Percentiles rank a stretch among this genome's conserved stretches.
These are phyloP conservation scores for Setomelanomma holmii DNA, from an alignment of 2,329 filamentous ascomycete species.

Conservation along the genomic window DNA sequence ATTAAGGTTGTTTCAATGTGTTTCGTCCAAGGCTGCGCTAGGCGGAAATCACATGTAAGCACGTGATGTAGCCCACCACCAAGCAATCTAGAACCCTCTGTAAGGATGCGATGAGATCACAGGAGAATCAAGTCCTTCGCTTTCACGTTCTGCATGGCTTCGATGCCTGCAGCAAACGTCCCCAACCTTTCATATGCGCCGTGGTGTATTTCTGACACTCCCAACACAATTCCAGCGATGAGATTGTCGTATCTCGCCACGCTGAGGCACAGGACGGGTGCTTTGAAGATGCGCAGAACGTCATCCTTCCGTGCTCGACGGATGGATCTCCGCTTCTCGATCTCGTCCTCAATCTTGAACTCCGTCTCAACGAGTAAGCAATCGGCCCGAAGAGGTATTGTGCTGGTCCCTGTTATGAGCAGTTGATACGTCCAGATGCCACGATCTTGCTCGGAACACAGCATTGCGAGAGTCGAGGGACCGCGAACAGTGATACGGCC, in stretches of 20 bases:
- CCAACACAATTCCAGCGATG: conserved; percentile 39
- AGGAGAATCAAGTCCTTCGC: conserved; percentile 29
- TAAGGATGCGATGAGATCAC: conserved; percentile 9
- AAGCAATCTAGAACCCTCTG: conserved; percentile 13
- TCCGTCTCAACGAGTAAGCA: conserved; percentile 29
- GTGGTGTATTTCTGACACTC: conserved; percentile 14
- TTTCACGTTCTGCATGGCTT: conserved; percentile 25
- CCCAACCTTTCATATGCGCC: conserved; percentile 35
- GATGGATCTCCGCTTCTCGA: conserved; percentile 16
- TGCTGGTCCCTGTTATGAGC: conserved; percentile 34
- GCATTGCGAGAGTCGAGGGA: conserved; percentile 21
- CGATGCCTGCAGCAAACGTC: conserved; percentile 36
- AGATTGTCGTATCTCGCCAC: conserved; percentile 33
- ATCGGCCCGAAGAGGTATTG: conserved; percentile 36
- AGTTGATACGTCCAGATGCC: conserved; percentile 32
- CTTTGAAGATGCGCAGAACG: conserved; percentile 22
- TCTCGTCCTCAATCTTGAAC: conserved; percentile 4
- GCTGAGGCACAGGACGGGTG: conserved; percentile 34
- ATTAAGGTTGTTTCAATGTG: conserved; percentile 34
- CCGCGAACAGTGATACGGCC: conserved; percentile 33
- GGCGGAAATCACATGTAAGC: conserved; percentile 17
- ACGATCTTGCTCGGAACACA: conserved; percentile 21
- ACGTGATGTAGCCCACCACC: conserved; percentile 13
- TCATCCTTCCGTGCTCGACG: conserved; percentile 29
- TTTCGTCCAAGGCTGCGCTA: conserved; percentile 34